Evolutionary conservation across 352 stramenopile genomes (phyloP), one percentile per base, ranked within the genome.

Genomic region (Lagenidium giganteum): DNA sequence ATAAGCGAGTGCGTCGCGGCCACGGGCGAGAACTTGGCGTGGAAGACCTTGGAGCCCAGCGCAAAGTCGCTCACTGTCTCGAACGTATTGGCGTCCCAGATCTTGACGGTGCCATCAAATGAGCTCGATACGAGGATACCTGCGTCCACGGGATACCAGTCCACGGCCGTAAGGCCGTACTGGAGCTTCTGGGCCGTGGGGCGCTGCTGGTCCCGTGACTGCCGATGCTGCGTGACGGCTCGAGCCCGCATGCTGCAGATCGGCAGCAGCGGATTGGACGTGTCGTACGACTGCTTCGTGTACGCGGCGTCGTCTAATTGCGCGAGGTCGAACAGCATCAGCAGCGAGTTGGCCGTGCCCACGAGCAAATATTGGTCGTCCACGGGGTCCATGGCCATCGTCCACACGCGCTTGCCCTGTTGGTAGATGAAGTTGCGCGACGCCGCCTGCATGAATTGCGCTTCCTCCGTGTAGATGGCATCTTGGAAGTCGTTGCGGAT

Each of bases 111-210:
- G 31, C 66, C 60, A 40, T 93, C 82, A 20, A 93, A 60, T 0
- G 67, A 74, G n/a, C 69, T 78, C 7, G 80, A 76, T 17, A 95
- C 67, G 35, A 87, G 93, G 16, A 96, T 44, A 1, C 85, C 85
- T 4, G 58, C 77, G 50, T 96, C 85, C 5, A 92, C 59, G 1
- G 83, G 82, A 47, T 91, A 95, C 84, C 84, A 95, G 31, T 89
- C 71, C n/a, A 95, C 73, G 32, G 67, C 64, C 16, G 80, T 80
- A 24, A 95, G 58, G 29, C 80, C 80, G n/a, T 72, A 78, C 32
- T 74, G 70, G 22, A 80, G 34, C 4, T 42, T 36, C 7, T 32
- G 32, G 20, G 8, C 3, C 18, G 24, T 14, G n/a, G n/a, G n/a
- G n/a, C n/a, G n/a, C n/a, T n/a, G n/a, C n/a, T n/a, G n/a, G 9